phyloP scores from a whole-genome alignment of 75 land plant genomes.

The Pinus tabuliformis region DNA sequence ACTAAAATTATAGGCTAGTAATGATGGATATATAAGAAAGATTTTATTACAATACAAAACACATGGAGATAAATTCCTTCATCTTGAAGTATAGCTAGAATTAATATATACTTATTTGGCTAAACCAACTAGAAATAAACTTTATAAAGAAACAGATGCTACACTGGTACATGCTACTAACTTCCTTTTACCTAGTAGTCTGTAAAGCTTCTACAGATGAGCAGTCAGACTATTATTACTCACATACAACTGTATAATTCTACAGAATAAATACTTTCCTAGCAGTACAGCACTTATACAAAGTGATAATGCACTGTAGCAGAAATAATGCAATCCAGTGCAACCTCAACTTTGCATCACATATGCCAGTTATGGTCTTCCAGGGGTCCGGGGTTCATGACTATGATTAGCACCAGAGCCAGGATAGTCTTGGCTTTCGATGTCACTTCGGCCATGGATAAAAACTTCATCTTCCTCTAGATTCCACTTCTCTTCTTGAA shows the following conservation, averaged over 20 bases:
- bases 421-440: slow-evolving; percentile 6
- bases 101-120: too few species aligned
- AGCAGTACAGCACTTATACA: not conserved
- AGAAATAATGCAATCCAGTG: not conserved
- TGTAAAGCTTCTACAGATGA: not conserved
- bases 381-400: not conserved
- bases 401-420: not conserved
- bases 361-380: not conserved
- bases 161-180: not conserved
- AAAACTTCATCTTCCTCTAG: not conserved
- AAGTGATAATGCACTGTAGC: not conserved
- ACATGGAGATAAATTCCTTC: too few species aligned
- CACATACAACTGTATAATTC: not conserved
- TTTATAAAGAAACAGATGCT: too few species aligned
- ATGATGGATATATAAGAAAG: too few species aligned
- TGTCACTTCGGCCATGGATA: not conserved
- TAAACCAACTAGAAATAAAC: too few species aligned
- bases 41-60: too few species aligned
- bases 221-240: not conserved
- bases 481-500: not conserved
- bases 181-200: not conserved
- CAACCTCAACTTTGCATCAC: slow-evolving; percentile 1
- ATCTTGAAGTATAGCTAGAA: too few species aligned
- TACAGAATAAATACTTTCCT: too few species aligned
- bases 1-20: too few species aligned